Percentiles rank a stretch among this genome's conserved stretches.
These are phyloP conservation scores for Carex scoparia DNA, from an alignment of 176 grass and related monocot species.

Conservation along the genomic window DNA sequence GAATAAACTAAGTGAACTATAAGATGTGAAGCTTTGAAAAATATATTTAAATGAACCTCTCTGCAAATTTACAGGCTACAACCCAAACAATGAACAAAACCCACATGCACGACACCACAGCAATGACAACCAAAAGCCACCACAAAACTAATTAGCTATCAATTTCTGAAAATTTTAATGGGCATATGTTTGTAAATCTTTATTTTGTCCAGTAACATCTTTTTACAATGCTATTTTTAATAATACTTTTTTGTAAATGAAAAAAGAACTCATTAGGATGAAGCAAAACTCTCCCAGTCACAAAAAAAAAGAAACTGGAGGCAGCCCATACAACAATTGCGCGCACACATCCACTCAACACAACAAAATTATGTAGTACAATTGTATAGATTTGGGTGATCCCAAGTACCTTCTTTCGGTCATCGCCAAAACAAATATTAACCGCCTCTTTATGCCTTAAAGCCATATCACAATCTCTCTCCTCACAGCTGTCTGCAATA, in stretches of 20 bases:
- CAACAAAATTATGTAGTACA: constrained; percentile 21
- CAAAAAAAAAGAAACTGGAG: neutral
- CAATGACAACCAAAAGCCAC: neutral
- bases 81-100: neutral
- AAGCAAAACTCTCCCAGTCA: neutral
- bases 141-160: neutral
- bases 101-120: neutral
- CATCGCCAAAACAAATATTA: constrained; percentile 49
- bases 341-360: neutral
- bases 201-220: neutral
- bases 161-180: neutral
- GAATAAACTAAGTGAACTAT: neutral
- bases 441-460: constrained; percentile 28
- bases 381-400: constrained; percentile 36
- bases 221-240: neutral
- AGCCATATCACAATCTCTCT: constrained; percentile 38
- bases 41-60: neutral
- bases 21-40: neutral
- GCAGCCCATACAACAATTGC: neutral
- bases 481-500: constrained; percentile 39
- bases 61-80: neutral
- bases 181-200: neutral
- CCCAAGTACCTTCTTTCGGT: constrained; percentile 82
- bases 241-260: neutral
- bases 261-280: neutral